phyloP scores from a whole-genome alignment of 768 basidiomycete genomes.

The Boletus reticulatus region DNA sequence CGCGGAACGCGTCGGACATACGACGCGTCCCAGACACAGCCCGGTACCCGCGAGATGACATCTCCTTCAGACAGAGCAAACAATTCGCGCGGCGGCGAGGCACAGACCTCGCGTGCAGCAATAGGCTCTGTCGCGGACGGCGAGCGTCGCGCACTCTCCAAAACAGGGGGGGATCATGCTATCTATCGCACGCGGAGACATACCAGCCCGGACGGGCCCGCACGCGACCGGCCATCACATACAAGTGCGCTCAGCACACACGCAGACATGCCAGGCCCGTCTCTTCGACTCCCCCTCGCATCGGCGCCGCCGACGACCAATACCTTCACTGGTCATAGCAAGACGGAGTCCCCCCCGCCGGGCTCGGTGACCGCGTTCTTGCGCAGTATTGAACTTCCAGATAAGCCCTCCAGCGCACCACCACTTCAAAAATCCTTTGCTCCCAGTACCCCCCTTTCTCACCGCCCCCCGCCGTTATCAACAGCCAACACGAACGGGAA shows the following conservation, averaged over 20 bases:
- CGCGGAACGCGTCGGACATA: constrained; percentile 11
- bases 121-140: not conserved
- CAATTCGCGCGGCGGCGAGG: not conserved
- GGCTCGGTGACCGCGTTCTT: constrained; percentile 25
- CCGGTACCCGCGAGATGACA: not conserved
- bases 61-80: constrained; percentile 7
- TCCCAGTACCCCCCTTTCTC: constrained; percentile 4
- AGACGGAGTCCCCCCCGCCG: constrained; percentile 9
- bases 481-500: constrained; percentile 1
- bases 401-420: constrained; percentile 10
- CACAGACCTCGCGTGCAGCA: not conserved
- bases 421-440: constrained; percentile 12
- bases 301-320: constrained; percentile 1
- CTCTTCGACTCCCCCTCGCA: constrained; percentile 15
- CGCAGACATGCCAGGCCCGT: constrained; percentile 9
- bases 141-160: not conserved
- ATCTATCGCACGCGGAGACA: constrained; percentile 2
- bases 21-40: constrained; percentile 9
- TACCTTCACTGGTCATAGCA: not conserved
- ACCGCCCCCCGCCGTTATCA: constrained; percentile 13
- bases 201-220: constrained; percentile 3
- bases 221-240: constrained; percentile 4
- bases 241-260: constrained; percentile 5
- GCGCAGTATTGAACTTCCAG: constrained; percentile 23
- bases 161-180: constrained; percentile 5